These are phyloP conservation scores for Cercospora sp. DNA, from an alignment of 2,329 filamentous ascomycete genomes.

Conservation along the genomic window DNA sequence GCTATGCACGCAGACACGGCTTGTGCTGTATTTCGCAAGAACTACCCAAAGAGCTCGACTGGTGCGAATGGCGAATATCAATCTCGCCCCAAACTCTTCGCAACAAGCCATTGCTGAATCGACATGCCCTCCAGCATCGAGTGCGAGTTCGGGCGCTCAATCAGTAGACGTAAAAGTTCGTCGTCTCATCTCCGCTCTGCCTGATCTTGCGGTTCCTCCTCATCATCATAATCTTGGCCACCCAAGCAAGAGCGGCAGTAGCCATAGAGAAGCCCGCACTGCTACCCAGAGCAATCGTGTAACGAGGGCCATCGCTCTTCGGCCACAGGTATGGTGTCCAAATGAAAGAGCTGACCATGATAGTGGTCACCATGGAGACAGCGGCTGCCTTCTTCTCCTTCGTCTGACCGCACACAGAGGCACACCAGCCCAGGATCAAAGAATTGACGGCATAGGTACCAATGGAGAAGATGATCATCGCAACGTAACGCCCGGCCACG, in stretches of 20 bases:
- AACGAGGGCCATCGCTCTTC: neutral
- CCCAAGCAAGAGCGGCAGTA: slow-evolving; percentile 3
- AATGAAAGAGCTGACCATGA: slow-evolving; percentile 2
- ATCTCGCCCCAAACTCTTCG: neutral
- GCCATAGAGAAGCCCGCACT: slow-evolving; percentile 9
- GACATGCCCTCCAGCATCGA: neutral
- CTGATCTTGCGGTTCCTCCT: slow-evolving; percentile 4
- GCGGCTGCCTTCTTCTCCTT: slow-evolving; percentile 4
- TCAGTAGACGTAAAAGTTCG: slow-evolving; percentile 1
- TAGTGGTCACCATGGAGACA: neutral
- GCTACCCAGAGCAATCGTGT: neutral
- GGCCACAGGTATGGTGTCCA: slow-evolving; percentile 10
- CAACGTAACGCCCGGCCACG: neutral
- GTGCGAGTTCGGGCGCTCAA: neutral
- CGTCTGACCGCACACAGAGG: neutral
- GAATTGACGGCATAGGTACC: neutral
- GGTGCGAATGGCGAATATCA: neutral
- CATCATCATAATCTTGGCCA: neutral
- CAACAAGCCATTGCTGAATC: neutral
- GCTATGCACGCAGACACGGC: neutral
- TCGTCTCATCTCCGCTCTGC: neutral
- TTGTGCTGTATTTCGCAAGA: neutral
- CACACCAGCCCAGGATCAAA: neutral
- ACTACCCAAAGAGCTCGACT: neutral
- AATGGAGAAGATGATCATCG: slow-evolving; percentile 5